phyloP scores from a whole-genome alignment of 345 rosid genomes.

The Eucalyptus brandiana region DNA sequence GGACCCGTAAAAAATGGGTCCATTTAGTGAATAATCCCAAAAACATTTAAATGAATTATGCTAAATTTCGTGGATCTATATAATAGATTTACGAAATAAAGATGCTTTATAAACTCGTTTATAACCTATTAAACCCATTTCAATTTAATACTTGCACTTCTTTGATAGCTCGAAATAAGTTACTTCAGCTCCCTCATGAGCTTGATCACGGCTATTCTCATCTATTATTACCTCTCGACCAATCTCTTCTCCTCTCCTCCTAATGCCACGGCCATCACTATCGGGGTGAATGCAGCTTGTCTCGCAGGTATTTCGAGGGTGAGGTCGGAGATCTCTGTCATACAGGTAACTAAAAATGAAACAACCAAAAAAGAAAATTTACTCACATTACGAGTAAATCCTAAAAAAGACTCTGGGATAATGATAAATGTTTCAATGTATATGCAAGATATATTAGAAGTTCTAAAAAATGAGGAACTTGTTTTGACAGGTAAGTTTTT shows the following conservation, averaged over 20 bases:
- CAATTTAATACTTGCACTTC: too few species aligned
- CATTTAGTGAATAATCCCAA: neutral
- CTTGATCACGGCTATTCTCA: too few species aligned
- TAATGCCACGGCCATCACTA: too few species aligned
- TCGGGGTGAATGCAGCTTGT: too few species aligned
- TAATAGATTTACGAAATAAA: neutral
- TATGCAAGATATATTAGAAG: too few species aligned
- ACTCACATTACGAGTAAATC: accelerated
- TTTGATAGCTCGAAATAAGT: accelerated
- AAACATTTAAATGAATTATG: neutral
- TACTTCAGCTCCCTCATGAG: accelerated
- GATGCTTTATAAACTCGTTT: neutral
- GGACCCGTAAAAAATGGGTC: neutral
- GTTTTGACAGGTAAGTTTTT: accelerated
- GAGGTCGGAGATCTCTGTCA: too few species aligned
- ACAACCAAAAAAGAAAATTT: accelerated
- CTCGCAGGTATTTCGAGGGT: accelerated
- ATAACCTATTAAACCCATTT: too few species aligned
- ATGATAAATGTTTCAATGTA: too few species aligned
- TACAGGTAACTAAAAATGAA: too few species aligned
- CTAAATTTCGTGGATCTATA: neutral
- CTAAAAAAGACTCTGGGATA: accelerated
- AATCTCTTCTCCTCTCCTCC: too few species aligned
- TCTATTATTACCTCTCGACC: too few species aligned
- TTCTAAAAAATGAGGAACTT: too few species aligned